Conservation (phyloP, 495 filamentous ascomycete genomes). For the Xanthoparmelia taractica region DNA sequence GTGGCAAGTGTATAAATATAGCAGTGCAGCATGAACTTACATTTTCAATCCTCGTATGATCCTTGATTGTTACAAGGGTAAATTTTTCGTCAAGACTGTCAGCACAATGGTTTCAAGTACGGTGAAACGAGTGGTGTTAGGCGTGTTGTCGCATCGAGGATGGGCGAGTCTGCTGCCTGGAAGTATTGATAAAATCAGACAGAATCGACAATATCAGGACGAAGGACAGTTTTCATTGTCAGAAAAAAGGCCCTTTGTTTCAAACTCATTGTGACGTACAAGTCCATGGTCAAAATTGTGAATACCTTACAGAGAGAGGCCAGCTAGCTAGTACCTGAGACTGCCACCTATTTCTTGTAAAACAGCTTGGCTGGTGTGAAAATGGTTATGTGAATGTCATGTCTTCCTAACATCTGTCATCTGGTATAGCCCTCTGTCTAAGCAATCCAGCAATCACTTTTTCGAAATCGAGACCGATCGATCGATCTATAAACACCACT, state of each 20-base stretch:
- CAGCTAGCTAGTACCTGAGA: background rate
- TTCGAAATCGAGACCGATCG: too few relatives aligned
- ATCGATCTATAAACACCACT: background rate
- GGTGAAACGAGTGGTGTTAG: background rate
- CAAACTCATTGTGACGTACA: too few relatives aligned
- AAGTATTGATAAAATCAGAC: too few relatives aligned
- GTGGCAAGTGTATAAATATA: background rate
- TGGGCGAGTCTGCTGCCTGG: background rate
- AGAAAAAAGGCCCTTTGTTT: too few relatives aligned
- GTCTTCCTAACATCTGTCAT: background rate
- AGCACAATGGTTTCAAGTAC: background rate
- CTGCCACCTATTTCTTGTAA: background rate
- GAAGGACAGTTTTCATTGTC: too few relatives aligned
- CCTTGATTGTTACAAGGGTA: background rate
- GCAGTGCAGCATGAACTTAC: background rate
- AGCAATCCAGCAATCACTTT: background rate
- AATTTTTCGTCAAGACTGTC: background rate
- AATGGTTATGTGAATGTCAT: background rate
- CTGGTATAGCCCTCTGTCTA: background rate
- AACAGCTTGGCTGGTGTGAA: background rate
- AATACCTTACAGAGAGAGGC: background rate
- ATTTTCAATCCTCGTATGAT: background rate
- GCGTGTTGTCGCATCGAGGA: background rate
- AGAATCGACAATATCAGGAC: background rate
- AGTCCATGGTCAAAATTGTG: background rate